Evolutionary conservation across 2,329 filamentous ascomycete genomes (phyloP).

Genomic region (Aspergillus vadensis): DNA sequence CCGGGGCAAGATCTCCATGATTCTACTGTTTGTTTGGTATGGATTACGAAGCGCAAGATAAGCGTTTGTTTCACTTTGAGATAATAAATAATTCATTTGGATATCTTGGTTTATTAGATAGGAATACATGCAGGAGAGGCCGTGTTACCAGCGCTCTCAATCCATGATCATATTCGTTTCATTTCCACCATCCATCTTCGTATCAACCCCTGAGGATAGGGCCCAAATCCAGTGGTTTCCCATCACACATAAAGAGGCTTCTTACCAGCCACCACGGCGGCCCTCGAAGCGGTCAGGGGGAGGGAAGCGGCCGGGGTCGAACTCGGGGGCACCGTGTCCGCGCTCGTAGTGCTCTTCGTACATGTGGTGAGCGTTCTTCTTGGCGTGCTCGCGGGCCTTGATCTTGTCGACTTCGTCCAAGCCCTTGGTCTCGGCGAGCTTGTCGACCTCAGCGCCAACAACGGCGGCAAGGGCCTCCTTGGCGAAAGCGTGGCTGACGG

Average conservation of each 20-base stretch:
- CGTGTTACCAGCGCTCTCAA: not conserved
- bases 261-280: slow-evolving; percentile 3
- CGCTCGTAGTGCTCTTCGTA: slow-evolving; percentile 65
- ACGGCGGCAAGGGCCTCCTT: slow-evolving; percentile 75
- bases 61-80: no score
- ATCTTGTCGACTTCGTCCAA: slow-evolving; percentile 61
- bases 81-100: not conserved
- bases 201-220: slow-evolving; percentile 1
- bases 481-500: slow-evolving; percentile 71
- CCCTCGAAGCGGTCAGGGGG: slow-evolving; percentile 4
- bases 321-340: slow-evolving; percentile 50
- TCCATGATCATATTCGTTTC: slow-evolving; percentile 4
- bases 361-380: slow-evolving; percentile 57
- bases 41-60: not conserved
- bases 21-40: slow-evolving; percentile 1
- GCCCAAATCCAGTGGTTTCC: slow-evolving; percentile 1
- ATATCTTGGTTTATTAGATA: not conserved
- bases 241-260: not conserved
- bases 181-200: slow-evolving; percentile 7
- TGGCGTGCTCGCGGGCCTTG: slow-evolving; percentile 53
- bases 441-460: slow-evolving; percentile 74
- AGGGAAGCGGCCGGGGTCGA: slow-evolving; percentile 48
- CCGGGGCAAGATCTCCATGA: not conserved
- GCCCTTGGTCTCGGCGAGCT: slow-evolving; percentile 72
- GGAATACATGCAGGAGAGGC: not conserved